phyloP scores from a whole-genome alignment of 108 stramenopile genomes.

The Cafeteria roenbergensis region DNA sequence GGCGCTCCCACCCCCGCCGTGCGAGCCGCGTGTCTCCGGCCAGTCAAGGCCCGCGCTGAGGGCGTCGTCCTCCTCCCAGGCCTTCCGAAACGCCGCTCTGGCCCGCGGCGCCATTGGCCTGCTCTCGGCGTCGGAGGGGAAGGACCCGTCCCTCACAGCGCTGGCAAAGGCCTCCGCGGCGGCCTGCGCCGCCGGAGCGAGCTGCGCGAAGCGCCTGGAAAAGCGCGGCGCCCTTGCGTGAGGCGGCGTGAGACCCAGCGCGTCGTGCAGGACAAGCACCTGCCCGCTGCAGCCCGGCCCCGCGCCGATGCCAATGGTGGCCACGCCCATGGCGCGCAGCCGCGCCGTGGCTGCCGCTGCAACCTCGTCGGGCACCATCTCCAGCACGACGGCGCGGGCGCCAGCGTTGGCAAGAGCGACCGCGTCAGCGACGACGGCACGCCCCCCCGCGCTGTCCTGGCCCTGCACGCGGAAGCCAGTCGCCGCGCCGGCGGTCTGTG shows the following conservation, averaged over 20 bases:
- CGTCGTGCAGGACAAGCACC: conserved; percentile 89
- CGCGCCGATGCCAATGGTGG: conserved; percentile 96
- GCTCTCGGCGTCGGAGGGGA: background rate
- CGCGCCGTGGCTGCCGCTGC: conserved; percentile 60
- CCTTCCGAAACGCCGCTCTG: background rate
- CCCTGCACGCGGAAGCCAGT: conserved; percentile 96
- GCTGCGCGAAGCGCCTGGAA: background rate
- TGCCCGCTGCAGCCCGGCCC: conserved; percentile 61
- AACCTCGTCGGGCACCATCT: conserved; percentile 86
- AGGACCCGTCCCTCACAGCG: background rate
- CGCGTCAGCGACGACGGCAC: conserved; percentile 74
- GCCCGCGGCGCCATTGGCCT: background rate
- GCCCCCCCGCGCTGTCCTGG: conserved; percentile 61
- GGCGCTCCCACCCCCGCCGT: background rate
- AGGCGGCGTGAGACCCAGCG: conserved; percentile 86
- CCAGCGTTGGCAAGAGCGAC: conserved; percentile 82
- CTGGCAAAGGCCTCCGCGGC: background rate
- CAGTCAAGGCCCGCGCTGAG: background rate
- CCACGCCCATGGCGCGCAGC: conserved; percentile 70
- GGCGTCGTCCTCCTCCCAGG: background rate
- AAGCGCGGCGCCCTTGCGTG: conserved; percentile 32
- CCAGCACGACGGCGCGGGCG: conserved; percentile 78
- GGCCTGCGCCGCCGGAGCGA: background rate
- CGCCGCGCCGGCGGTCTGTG: conserved; percentile 80
- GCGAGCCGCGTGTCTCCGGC: no score